Conservation (phyloP, 2,329 filamentous ascomycete genomes). For the Scleromitrula shiraiana region DNA sequence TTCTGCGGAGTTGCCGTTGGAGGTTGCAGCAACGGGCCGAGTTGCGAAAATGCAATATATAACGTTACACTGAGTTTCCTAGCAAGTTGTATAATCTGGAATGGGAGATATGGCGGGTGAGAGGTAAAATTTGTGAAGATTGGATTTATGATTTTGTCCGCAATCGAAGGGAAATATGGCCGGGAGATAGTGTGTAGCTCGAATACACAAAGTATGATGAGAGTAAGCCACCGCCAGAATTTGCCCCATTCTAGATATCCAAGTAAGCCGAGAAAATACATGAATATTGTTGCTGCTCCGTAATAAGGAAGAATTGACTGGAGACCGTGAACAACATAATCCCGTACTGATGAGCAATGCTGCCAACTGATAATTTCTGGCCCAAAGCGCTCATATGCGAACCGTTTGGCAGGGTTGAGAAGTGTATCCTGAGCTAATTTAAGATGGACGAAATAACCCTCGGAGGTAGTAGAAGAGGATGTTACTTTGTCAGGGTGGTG, state of each 20-base stretch:
- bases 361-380: slow-evolving; percentile 61
- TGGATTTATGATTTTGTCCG: slow-evolving; percentile 39
- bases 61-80: slow-evolving; percentile 70
- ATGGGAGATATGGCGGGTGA: slow-evolving; percentile 67
- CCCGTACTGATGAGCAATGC: slow-evolving; percentile 58
- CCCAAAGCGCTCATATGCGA: slow-evolving; percentile 86
- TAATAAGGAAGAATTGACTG: slow-evolving; percentile 55
- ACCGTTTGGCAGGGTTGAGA: slow-evolving; percentile 65
- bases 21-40: slow-evolving; percentile 56
- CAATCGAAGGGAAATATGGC: slow-evolving; percentile 41
- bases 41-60: slow-evolving; percentile 76
- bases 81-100: slow-evolving; percentile 70
- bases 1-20: slow-evolving; percentile 24
- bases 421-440: slow-evolving; percentile 79
- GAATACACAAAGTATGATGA: slow-evolving; percentile 45
- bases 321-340: slow-evolving; percentile 65
- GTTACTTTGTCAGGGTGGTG: slow-evolving; percentile 41
- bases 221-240: slow-evolving; percentile 56
- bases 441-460: slow-evolving; percentile 67
- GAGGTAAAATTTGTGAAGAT: slow-evolving; percentile 30
- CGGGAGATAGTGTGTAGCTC: slow-evolving; percentile 50
- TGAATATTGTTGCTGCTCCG: slow-evolving; percentile 43
- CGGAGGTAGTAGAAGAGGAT: slow-evolving; percentile 24
- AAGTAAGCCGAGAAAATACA: slow-evolving; percentile 54
- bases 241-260: slow-evolving; percentile 62